These are phyloP conservation scores for Mucor irregularis DNA, from an alignment of 371 early-diverging fungal species.

Conservation along the genomic window DNA sequence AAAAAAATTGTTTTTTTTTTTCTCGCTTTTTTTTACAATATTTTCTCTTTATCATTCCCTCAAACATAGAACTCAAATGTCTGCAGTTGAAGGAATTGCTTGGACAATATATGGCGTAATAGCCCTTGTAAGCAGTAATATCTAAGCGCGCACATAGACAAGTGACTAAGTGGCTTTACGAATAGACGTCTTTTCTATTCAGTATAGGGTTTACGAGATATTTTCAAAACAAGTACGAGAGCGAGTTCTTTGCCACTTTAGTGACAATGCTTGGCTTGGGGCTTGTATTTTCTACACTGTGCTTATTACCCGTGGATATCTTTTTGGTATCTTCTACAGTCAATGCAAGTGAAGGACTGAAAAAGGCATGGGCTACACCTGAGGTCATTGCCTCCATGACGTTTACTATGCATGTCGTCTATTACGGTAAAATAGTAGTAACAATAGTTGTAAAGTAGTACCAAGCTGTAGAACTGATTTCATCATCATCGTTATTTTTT, in stretches of 20 bases:
- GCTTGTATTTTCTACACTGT: conserved; percentile 54
- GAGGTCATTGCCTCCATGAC: conserved; percentile 51
- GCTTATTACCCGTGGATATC: conserved; percentile 68
- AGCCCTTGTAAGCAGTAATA: conserved; percentile 29
- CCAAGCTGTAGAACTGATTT: background rate
- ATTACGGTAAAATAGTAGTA: conserved; percentile 48
- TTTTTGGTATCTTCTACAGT: conserved; percentile 68
- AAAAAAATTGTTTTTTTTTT: no score
- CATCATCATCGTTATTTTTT: conserved; percentile 1
- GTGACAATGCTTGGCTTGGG: conserved; percentile 55
- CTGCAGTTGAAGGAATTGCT: conserved; percentile 35
- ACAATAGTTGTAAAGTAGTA: background rate
- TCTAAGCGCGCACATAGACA: no score
- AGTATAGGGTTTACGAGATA: conserved; percentile 55
- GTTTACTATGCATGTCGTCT: conserved; percentile 43
- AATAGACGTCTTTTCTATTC: conserved; percentile 49
- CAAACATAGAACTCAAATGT: no score
- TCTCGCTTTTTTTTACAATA: no score
- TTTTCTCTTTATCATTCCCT: no score
- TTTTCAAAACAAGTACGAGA: conserved; percentile 58
- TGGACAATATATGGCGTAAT: conserved; percentile 37
- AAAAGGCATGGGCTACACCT: conserved; percentile 65
- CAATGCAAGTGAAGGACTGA: conserved; percentile 56
- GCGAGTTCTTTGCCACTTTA: conserved; percentile 56
- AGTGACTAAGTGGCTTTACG: background rate